Percentiles rank a stretch among this genome's conserved stretches.
phyloP scores from a whole-genome alignment of 352 stramenopile species.

The Globisporangium sylvaticum region DNA sequence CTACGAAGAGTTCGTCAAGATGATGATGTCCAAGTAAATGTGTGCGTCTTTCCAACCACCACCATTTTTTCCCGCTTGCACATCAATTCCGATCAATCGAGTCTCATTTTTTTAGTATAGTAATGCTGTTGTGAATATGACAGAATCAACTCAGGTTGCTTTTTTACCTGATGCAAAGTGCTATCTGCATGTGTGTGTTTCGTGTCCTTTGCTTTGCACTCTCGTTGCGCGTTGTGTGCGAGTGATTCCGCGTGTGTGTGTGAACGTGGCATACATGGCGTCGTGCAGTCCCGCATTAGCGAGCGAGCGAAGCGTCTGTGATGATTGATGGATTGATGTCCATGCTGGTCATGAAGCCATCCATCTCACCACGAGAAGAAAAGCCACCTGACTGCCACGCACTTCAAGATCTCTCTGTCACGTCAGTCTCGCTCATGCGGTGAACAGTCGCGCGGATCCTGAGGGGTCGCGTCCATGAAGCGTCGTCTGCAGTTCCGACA shows the following conservation, averaged over 20 bases:
- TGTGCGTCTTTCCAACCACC: not conserved
- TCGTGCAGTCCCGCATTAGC: not conserved
- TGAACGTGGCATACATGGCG: not conserved
- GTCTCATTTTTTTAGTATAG: not conserved
- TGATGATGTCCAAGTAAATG: slow-evolving; percentile 98
- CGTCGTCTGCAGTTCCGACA: not conserved
- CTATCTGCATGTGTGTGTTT: not conserved
- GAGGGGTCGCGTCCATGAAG: not conserved
- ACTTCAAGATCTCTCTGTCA: not conserved
- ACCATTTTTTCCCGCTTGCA: not conserved
- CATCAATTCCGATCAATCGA: not conserved
- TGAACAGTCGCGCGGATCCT: not conserved
- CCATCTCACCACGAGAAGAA: slow-evolving; percentile 45
- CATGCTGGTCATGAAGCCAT: slow-evolving; percentile 55
- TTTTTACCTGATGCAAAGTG: slow-evolving; percentile 1
- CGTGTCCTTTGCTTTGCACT: not conserved
- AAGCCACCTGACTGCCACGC: slow-evolving; percentile 13
- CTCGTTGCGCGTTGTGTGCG: not conserved
- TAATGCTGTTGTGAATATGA: slow-evolving; percentile 3
- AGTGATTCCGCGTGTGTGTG: not conserved
- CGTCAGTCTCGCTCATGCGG: not conserved
- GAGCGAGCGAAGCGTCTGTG: not conserved
- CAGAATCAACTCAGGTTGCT: not conserved
- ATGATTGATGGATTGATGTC: not conserved
- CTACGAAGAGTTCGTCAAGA: slow-evolving; percentile 99